Base-by-base conservation (phyloP, 345 rosid genomes). In the Populus davidiana region DNA sequence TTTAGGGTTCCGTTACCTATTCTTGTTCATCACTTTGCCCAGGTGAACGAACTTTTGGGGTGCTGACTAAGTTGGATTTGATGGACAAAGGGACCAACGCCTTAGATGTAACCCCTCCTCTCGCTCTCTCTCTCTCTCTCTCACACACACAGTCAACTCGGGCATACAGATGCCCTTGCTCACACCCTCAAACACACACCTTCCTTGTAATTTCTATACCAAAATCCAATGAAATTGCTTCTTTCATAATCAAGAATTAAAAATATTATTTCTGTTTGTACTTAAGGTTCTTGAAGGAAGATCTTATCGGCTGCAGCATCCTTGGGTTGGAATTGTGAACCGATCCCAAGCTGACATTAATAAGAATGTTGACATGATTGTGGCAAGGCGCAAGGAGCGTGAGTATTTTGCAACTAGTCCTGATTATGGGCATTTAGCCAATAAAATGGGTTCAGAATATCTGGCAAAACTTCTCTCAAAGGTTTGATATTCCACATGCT, bases 71-170 rank as follows among this genome's bases (percentile, higher is more conserved):
- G 89, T 84, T 96, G 80, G 99, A 96, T 77, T 80, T 96, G 86
- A 96, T 96, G 99, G 98, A 96, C 86, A 93, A 90, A 86, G 99
- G 99, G 78, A 96, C 99, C 59, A 88, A 96, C 84, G 98, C 99
- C 21, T 81, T 96, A 56, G 97, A 90, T 78, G 99, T 96, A 85
- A 84, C 44, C 44, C 12, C 13, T 2, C 4, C 14, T 80, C 63
- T 81, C 75, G 79, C 80, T 67, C 74, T 75, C 62, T 63, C 41
- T 82, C 54, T 35, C 17, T 47, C 6, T 2, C 5, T n/a, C 29
- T 0, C 62, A 54, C 25, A 9, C 12, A 10, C 25, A 0, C 44
- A 10, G 27, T 27, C 14, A 7, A 21, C 29, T 9, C 6, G 14
- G 61, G 61, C 61, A 52, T 23, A 0, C 6, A 33, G 18, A n/a